A percentile compares a stretch with the other conserved stretches of the same genome.
phyloP scores from a whole-genome alignment of 306 rosid genomes.

The Medicago ruthenica region DNA sequence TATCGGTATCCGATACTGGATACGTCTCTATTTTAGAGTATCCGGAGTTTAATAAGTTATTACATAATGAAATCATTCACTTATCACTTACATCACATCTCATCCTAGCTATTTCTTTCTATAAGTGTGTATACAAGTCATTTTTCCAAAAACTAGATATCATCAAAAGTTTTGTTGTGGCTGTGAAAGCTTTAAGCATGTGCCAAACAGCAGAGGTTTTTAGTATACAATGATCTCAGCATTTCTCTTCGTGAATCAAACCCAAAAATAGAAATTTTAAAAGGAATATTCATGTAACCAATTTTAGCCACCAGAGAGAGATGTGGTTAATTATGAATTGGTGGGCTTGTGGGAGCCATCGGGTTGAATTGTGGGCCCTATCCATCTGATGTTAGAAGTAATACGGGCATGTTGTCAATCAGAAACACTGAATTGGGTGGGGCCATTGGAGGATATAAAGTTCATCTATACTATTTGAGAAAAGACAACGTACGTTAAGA shows the following conservation, averaged over 20 bases:
- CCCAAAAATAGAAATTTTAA: conserved; percentile 45
- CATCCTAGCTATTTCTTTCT: too few species aligned
- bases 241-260: conserved; percentile 43
- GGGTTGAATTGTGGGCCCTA: conserved; percentile 49
- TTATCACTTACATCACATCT: too few species aligned
- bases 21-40: too few species aligned
- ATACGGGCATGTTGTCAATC: conserved; percentile 44
- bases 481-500: conserved; percentile 34
- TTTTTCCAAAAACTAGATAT: too few species aligned
- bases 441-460: conserved; percentile 39
- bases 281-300: conserved; percentile 40
- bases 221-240: background rate
- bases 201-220: conserved; percentile 48
- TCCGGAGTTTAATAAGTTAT: too few species aligned
- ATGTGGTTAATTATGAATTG: conserved; percentile 26
- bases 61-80: too few species aligned
- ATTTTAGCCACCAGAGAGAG: background rate
- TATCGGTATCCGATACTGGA: too few species aligned
- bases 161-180: conserved; percentile 20
- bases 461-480: conserved; percentile 21
- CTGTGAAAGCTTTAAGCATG: conserved; percentile 56
- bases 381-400: conserved; percentile 53
- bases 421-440: conserved; percentile 52
- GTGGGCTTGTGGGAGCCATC: conserved; percentile 33
- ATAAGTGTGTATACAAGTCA: too few species aligned